A percentile compares a stretch with the other conserved stretches of the same genome.
Conservation (phyloP, 225 moss, liverwort and hornwort species). For the Physcomitrium patens region DNA sequence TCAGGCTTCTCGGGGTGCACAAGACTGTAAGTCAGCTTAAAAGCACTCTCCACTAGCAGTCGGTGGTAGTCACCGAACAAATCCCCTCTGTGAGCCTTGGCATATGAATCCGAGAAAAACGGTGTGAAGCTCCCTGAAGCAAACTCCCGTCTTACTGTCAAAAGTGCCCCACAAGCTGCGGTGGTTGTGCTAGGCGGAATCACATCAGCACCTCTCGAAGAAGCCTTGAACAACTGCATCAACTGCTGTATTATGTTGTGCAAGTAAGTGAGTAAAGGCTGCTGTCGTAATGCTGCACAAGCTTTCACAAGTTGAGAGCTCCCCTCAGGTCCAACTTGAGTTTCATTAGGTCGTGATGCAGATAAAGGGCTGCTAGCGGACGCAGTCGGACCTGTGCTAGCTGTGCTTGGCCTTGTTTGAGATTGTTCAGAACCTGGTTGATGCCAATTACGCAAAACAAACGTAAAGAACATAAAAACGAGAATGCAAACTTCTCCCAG, state of each 20-base stretch:
- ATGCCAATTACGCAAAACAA: conserved; percentile 96
- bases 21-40: conserved; percentile 90
- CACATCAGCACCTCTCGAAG: conserved; percentile 68
- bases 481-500: conserved; percentile 94
- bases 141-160: conserved; percentile 90
- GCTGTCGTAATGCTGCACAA: conserved; percentile 85
- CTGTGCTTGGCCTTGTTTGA: conserved; percentile 58
- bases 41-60: conserved; percentile 93
- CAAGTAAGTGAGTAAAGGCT: conserved; percentile 79
- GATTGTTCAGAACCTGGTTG: conserved; percentile 92
- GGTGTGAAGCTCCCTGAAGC: conserved; percentile 98
- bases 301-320: conserved; percentile 82
- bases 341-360: conserved; percentile 57
- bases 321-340: conserved; percentile 58
- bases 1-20: conserved; percentile 97
- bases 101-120: conserved; percentile 96
- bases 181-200: conserved; percentile 62
- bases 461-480: conserved; percentile 97
- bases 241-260: conserved; percentile 87
- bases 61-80: conserved; percentile 97
- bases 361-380: conserved; percentile 46
- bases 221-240: conserved; percentile 83
- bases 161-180: conserved; percentile 91
- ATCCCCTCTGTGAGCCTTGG: conserved; percentile 95
- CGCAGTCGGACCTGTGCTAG: conserved; percentile 46